phyloP scores from a whole-genome alignment of 768 basidiomycete species.

The Lepiota venenata region DNA sequence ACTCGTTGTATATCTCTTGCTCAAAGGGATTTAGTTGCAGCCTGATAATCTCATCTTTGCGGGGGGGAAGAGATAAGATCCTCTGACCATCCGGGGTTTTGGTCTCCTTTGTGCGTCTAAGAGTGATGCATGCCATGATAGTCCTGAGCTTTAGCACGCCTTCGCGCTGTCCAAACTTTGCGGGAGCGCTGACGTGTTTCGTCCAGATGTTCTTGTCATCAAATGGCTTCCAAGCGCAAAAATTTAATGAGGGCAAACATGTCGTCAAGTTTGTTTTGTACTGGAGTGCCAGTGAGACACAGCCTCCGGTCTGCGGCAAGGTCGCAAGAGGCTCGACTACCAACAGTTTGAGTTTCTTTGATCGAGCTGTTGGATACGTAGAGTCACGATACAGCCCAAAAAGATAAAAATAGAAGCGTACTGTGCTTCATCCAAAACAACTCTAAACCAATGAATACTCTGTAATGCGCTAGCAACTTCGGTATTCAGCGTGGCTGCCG shows the following conservation, averaged over 20 bases:
- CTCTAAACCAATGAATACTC: slow-evolving; percentile 93
- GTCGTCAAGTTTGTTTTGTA: slow-evolving; percentile 99
- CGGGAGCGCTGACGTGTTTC: slow-evolving; percentile 87
- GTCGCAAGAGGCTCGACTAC: slow-evolving; percentile 93
- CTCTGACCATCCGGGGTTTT: slow-evolving; percentile 74
- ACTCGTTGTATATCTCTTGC: slow-evolving; percentile 81
- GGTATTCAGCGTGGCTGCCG: slow-evolving; percentile 26
- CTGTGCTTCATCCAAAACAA: slow-evolving; percentile 95
- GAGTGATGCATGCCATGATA: slow-evolving; percentile 95
- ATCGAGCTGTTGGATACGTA: slow-evolving; percentile 64
- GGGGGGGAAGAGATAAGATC: slow-evolving; percentile 86
- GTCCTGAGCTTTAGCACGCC: slow-evolving; percentile 93
- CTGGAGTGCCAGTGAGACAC: slow-evolving; percentile 96
- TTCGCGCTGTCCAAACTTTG: slow-evolving; percentile 86
- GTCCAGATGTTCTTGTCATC: slow-evolving; percentile 94
- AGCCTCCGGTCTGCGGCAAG: slow-evolving; percentile 90
- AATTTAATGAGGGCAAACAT: slow-evolving; percentile 98
- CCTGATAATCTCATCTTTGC: slow-evolving; percentile 83
- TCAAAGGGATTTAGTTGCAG: slow-evolving; percentile 85
- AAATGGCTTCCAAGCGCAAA: slow-evolving; percentile 83
- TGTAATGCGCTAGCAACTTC: slow-evolving; percentile 80
- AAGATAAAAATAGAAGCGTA: slow-evolving; percentile 41
- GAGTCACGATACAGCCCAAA: neutral
- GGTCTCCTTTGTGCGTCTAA: slow-evolving; percentile 94
- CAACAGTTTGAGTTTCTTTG: slow-evolving; percentile 94